A percentile compares a stretch with the other conserved stretches of the same genome.
These are phyloP conservation scores for Rhododendron williamsianum DNA, from an alignment of 148 eudicot species.

Conservation along the genomic window DNA sequence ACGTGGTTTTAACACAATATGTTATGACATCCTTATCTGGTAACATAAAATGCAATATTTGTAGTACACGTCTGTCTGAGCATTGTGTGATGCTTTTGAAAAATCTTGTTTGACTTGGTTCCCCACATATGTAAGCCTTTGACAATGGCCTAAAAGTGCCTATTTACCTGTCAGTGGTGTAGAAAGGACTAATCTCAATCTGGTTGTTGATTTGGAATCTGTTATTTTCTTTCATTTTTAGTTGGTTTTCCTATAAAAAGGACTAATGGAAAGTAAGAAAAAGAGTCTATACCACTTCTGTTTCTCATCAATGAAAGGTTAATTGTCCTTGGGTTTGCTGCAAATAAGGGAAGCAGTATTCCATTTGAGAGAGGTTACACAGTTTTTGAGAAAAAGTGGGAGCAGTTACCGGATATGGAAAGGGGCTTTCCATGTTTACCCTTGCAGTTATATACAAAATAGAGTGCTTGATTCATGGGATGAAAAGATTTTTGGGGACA, in stretches of 20 bases:
- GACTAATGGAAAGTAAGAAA: background rate
- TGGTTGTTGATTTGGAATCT: background rate
- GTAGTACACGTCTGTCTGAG: background rate
- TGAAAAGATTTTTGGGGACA: background rate
- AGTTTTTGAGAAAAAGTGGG: background rate
- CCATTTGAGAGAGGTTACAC: background rate
- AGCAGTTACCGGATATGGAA: background rate
- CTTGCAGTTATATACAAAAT: background rate
- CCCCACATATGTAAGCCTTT: background rate
- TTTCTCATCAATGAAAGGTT: background rate
- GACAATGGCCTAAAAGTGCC: background rate
- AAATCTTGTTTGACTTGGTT: background rate
- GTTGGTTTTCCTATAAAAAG: background rate
- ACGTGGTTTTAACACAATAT: background rate
- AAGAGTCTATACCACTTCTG: background rate
- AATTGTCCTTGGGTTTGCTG: background rate
- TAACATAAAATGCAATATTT: background rate
- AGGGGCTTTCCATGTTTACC: background rate
- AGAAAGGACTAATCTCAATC: background rate
- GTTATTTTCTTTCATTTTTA: background rate
- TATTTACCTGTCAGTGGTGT: background rate
- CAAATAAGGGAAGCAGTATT: background rate
- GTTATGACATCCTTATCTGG: background rate
- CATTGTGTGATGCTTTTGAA: background rate
- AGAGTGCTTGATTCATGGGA: background rate